Conservation (phyloP, 169 alveolate genomes). For the Eimeria necatrix region DNA sequence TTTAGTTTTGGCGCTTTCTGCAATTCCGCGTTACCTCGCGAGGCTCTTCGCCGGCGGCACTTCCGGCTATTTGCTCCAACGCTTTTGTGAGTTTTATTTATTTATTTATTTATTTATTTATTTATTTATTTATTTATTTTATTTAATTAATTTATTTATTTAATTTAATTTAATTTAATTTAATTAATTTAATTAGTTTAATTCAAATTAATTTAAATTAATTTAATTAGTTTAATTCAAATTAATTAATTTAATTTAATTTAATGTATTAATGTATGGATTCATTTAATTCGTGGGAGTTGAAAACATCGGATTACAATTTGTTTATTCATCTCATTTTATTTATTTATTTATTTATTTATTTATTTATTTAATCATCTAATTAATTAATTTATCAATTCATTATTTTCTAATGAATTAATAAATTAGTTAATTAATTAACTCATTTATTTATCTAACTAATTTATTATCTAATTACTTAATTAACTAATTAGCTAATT, state of each 20-base stretch:
- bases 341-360: too few relatives aligned
- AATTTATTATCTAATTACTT: not conserved
- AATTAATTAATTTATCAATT: not conserved
- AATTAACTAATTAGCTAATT: not conserved
- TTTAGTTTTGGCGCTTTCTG: slow-evolving; percentile 67
- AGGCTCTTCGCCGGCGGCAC: slow-evolving; percentile 75
- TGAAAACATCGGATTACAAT: too few relatives aligned
- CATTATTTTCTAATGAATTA: too few relatives aligned
- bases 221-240: not conserved
- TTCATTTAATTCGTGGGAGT: too few relatives aligned
- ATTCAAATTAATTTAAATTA: not conserved
- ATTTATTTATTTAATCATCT: too few relatives aligned
- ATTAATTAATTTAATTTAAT: not conserved
- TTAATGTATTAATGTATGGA: too few relatives aligned
- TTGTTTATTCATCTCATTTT: not conserved
- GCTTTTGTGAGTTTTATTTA: slow-evolving; percentile 15
- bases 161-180: not conserved
- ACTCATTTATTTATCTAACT: not conserved
- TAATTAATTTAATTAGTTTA: not conserved
- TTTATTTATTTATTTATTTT: not conserved
- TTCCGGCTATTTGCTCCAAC: slow-evolving; percentile 68
- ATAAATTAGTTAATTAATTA: too few relatives aligned
- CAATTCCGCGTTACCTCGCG: slow-evolving; percentile 58
- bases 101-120: not conserved
- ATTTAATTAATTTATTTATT: not conserved